Conservation (phyloP, 202 grass and related monocot genomes). For the Schoenoplectus tabernaemontani region DNA sequence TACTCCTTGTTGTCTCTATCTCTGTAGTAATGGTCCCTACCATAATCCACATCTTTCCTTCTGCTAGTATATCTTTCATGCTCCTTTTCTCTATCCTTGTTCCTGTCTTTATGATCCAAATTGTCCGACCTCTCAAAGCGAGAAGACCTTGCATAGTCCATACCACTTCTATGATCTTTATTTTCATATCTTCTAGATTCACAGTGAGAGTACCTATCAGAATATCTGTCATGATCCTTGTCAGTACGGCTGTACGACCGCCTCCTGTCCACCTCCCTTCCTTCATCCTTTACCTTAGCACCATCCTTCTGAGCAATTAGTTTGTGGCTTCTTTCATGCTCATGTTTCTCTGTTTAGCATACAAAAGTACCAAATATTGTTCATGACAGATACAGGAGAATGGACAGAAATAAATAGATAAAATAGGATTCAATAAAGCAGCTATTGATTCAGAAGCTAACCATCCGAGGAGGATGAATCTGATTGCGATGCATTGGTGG, state of each 20-base stretch:
- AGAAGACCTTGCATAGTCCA: constrained; percentile 41
- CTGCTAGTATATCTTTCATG: constrained; percentile 35
- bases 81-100: constrained; percentile 43
- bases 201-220: constrained; percentile 37
- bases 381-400: not conserved
- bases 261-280: constrained; percentile 40
- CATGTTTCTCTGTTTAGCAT: constrained; percentile 29
- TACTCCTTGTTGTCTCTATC: constrained; percentile 28
- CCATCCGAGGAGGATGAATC: constrained; percentile 32
- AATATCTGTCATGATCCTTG: constrained; percentile 41
- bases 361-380: constrained; percentile 31
- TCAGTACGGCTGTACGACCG: constrained; percentile 19
- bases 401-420: not conserved
- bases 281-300: constrained; percentile 32
- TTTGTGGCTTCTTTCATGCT: constrained; percentile 44
- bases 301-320: constrained; percentile 38
- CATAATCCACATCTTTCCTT: constrained; percentile 37
- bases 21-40: constrained; percentile 27
- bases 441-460: constrained; percentile 18
- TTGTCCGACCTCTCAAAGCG: constrained; percentile 33
- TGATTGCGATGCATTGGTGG: constrained; percentile 10
- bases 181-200: constrained; percentile 45
- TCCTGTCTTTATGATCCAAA: constrained; percentile 37
- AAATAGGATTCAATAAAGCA: not conserved
- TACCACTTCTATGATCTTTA: constrained; percentile 64